Evolutionary conservation across 202 grass and related monocot species (phyloP), one percentile per base, ranked within the genome.

Genomic region (Elaeis oleifera): DNA sequence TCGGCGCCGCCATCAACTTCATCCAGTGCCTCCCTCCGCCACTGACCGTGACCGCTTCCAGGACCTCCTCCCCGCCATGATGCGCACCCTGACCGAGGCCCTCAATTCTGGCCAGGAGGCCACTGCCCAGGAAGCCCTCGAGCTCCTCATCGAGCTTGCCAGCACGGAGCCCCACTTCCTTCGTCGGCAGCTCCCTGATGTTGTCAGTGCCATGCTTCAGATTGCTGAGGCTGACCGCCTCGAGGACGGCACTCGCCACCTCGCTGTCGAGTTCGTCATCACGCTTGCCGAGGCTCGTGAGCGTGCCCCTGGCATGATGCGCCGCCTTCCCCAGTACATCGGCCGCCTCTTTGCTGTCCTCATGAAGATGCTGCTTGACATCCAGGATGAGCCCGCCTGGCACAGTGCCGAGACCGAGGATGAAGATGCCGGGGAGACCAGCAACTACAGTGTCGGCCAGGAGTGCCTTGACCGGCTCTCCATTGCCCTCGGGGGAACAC

Each of bases 131-230:
- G 80, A 86, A 67, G 82, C 85, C 49, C 76, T 95, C 13, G 82
- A 95, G 82, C 84, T 89, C 78, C 78, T 95, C 78, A 77, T 95
- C 16, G 85, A 95, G 70, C 85, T 95, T 14, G 85, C 85, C 0
- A 82, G 76, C 3, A 58, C 82, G 1, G 82, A 89, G 55, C 85
- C 90, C 0, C 74, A 75, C 1, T 89, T 95, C 71, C 71, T 89
- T 5, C 82, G 78, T 16, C 85, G 81, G 49, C 85, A 89, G 78
- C 71, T 89, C 26, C 60, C 82, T 0, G 75, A 83, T 9, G 75
- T 86, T 28, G 74, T 95, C 56, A 63, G 69, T 16, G 68, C 74
- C 54, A 81, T 89, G 79, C 66, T 95, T 54, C 76, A 79, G 48
- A 85, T 89, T 54, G 82, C 79, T 0, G 79, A 78, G 67, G 81